Conservation (phyloP, 148 eudicot species). For the Persicaria maculosa region DNA sequence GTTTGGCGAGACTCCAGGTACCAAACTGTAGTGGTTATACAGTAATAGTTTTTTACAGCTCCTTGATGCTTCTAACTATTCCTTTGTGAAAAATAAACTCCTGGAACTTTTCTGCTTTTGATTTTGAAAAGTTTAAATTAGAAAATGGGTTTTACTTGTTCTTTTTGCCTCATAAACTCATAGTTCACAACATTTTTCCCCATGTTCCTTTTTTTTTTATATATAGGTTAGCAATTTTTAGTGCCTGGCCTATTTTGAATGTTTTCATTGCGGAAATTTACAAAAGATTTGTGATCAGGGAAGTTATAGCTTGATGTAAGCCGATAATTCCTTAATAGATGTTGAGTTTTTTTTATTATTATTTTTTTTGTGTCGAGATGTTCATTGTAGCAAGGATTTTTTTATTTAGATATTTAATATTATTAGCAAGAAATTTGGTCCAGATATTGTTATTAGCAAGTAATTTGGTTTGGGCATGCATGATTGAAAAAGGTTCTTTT, state of each 20-base stretch:
- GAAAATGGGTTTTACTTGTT: background rate
- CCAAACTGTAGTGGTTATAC: background rate
- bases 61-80: background rate
- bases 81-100: background rate
- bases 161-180: background rate
- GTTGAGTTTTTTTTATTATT: too few relatives aligned
- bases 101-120: background rate
- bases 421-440: background rate
- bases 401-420: background rate
- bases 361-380: too few relatives aligned
- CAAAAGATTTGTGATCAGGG: background rate
- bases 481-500: background rate
- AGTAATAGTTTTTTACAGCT: background rate
- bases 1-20: slow-evolving; percentile 98
- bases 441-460: background rate
- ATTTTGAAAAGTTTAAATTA: background rate
- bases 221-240: background rate
- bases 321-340: background rate
- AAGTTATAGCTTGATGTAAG: background rate
- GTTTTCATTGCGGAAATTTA: background rate
- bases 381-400: background rate
- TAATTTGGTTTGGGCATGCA: background rate
- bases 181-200: background rate
- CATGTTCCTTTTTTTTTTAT: background rate
- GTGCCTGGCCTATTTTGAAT: background rate